phyloP scores from a whole-genome alignment of 768 basidiomycete species.

The Naganishia randhawae region DNA sequence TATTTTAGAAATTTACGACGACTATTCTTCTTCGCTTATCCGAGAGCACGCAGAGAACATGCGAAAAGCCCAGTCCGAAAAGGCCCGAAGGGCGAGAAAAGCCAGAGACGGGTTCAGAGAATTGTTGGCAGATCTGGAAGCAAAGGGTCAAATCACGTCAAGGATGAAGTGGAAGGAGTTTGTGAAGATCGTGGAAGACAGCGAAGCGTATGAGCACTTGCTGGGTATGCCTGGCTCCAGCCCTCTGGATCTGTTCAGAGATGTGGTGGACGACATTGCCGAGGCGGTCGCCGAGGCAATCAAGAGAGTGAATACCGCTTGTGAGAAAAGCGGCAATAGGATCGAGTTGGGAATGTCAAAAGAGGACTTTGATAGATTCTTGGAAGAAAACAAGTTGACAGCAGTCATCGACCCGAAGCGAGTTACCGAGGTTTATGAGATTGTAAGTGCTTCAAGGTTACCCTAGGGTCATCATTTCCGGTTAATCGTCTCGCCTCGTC shows the following conservation, averaged over 20 bases:
- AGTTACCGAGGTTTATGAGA: conserved; percentile 55
- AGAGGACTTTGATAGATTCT: conserved; percentile 43
- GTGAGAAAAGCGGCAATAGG: conserved; percentile 47
- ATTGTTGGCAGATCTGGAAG: conserved; percentile 67
- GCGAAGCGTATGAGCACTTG: conserved; percentile 78
- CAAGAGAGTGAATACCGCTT: conserved; percentile 53
- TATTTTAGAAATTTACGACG: conserved; percentile 87
- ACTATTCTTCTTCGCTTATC: conserved; percentile 83
- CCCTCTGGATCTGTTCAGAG: conserved; percentile 95
- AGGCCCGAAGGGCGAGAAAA: conserved; percentile 77
- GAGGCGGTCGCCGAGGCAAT: conserved; percentile 78
- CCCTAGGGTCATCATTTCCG: background rate
- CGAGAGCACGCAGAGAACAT: conserved; percentile 86
- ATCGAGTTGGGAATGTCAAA: conserved; percentile 39
- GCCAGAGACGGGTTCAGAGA: conserved; percentile 86
- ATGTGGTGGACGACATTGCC: conserved; percentile 78
- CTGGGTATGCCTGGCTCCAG: conserved; percentile 91
- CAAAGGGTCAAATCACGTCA: conserved; percentile 66
- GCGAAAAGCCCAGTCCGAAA: conserved; percentile 73
- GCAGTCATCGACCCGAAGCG: conserved; percentile 63
- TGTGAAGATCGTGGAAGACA: conserved; percentile 70
- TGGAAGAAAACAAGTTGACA: conserved; percentile 53
- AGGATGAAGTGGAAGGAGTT: conserved; percentile 88
- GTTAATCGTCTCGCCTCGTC: background rate
- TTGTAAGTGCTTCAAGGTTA: conserved; percentile 31